Base-by-base conservation (phyloP, 306 rosid genomes). In the Malus sylvestris region DNA sequence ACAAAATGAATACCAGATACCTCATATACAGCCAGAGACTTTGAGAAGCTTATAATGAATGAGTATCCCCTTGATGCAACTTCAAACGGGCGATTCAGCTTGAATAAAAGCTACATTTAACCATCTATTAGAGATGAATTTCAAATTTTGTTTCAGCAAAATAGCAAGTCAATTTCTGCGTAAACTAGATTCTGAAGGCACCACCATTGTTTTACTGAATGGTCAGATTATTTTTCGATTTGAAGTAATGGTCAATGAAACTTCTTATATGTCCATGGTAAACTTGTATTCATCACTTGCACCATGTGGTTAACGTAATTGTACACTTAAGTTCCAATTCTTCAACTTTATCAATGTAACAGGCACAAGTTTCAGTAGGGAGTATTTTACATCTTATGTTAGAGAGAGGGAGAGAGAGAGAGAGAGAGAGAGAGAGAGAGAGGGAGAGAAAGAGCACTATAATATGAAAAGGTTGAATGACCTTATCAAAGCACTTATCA, bases 61-160 rank as follows among this genome's bases (percentile, higher is more conserved):
- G 91, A 79, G 87, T 88, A 92, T 75, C 99, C 99, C 75, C 97
- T 90, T 69, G 97, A 85, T 66, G 99, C 93, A 85, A 86, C 99
- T 88, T 92, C 99, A 81, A 89, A 80, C 58, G 92, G 91, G 27
- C 97, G 97, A 62, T 85, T 87, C 79, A 95, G 93, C 93, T 92
- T 92, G 89, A 95, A 91, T 76, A 95, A 80, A 68, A 95, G 91
- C 99, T 95, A 87, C 81, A 87, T 83, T 84, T 55, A 75, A 79
- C 71, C 80, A 79, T 45, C 49, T 64, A 73, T 73, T 72, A 71
- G 45, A 74, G 72, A 74, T 63, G 70, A 69, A 63, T 49, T 40
- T 62, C 57, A 67, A 23, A 35, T 65, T 59, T 73, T 25, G 30
- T 46, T 72, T 57, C 70, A 67, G 46, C 25, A 40, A 60, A 57